A percentile compares a stretch with the other conserved stretches of the same genome.
These are phyloP conservation scores for Corylus avellana DNA, from an alignment of 306 rosid species.

Conservation along the genomic window DNA sequence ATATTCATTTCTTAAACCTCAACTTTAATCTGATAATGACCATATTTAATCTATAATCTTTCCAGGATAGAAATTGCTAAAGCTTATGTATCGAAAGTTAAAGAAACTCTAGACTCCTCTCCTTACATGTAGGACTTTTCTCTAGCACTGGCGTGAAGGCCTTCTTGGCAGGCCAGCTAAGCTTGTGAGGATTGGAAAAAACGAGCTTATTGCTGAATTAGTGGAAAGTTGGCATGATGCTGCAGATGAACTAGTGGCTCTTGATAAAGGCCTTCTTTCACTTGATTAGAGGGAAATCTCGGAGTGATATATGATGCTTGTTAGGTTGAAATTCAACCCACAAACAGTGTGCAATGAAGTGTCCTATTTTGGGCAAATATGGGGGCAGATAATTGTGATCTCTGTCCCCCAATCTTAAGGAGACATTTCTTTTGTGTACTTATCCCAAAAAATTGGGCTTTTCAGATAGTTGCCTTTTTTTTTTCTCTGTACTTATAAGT, in stretches of 20 bases:
- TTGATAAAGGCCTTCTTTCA: neutral
- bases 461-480: too few relatives aligned
- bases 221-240: neutral
- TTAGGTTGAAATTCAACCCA: neutral
- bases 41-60: neutral
- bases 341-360: neutral
- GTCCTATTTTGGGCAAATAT: neutral
- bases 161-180: neutral
- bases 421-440: too few relatives aligned
- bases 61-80: neutral
- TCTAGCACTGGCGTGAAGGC: neutral
- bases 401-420: neutral
- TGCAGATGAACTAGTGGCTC: neutral
- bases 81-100: neutral
- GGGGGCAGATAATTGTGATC: neutral
- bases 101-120: neutral
- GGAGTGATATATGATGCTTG: neutral
- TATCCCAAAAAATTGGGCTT: too few relatives aligned
- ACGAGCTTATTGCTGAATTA: neutral
- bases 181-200: neutral
- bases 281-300: neutral
- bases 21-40: conserved; percentile 1
- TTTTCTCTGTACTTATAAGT: too few relatives aligned
- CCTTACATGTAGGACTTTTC: neutral
- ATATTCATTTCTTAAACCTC: neutral